Base-by-base conservation (phyloP, 2,329 filamentous ascomycete genomes). In the Magnaporthiopsis rhizophila region DNA sequence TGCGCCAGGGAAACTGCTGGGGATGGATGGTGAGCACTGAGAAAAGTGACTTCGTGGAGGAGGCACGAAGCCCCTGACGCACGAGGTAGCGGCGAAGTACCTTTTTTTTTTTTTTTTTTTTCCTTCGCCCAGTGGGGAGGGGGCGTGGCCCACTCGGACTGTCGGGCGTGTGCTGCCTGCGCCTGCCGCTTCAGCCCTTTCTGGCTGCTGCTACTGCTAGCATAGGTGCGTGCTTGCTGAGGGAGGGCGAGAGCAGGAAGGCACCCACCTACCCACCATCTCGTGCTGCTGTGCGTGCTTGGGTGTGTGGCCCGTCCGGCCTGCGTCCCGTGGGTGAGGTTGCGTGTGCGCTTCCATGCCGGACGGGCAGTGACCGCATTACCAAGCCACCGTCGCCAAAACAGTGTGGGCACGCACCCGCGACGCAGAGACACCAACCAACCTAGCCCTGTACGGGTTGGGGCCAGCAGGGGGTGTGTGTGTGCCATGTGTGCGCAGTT, bases 1-100 rank as follows among this genome's bases (percentile, higher is more conserved):
- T 57, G 61, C 28, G 60, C 45, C 45, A 58, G 61, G 36, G 50
- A 62, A 62, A 57, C 32, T 28, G 13, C 60, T 62, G 60, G 38
- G 24, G 45, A 62, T 38, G 34, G 45, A 34, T 34, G 32, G 60
- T n/a, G 60, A 56, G 56, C 56, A 38, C 60, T 38, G 60, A 62
- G 60, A 38, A 45, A 38, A 38, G 26, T 34, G 59, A 38, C 59
- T 8, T 21, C 45, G 7, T 21, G 8, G 45, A 53, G 45, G 12
- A 53, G 18, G 18, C 18, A 53, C 45, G 21, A n/a, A 53, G 45
- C 45, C 45, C 45, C 45, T 53, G 45, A 53, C 45, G 45, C 45
- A 53, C 18, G 45, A 53, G 45, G 45, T 53, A 53, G 45, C 45
- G 45, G 9, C 45, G 45, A 61, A 24, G 59, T 38, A 61, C 34